Percentiles rank a stretch among this genome's conserved stretches.
These are phyloP conservation scores for Alternaria atra DNA, from an alignment of 2,329 filamentous ascomycete species.

Conservation along the genomic window DNA sequence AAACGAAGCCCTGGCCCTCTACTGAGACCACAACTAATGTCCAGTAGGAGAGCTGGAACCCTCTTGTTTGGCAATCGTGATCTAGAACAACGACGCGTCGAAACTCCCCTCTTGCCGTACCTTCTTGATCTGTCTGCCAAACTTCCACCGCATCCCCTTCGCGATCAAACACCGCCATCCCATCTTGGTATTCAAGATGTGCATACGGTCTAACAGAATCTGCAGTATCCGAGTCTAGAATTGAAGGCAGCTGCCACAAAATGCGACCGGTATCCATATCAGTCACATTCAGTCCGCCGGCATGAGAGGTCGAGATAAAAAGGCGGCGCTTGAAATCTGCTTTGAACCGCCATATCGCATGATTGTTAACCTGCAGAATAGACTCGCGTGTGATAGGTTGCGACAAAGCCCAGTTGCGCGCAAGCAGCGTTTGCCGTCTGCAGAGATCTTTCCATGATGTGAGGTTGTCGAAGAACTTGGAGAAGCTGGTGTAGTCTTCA, in stretches of 20 bases:
- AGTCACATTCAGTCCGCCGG: slow-evolving; percentile 9
- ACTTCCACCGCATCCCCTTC: slow-evolving; percentile 10
- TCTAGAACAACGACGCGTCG: slow-evolving; percentile 6
- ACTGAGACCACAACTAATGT: slow-evolving; percentile 11
- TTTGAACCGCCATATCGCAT: slow-evolving; percentile 16
- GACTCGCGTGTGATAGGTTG: slow-evolving; percentile 13
- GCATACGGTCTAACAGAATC: slow-evolving; percentile 11
- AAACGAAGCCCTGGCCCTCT: slow-evolving; percentile 15
- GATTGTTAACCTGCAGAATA: slow-evolving; percentile 8
- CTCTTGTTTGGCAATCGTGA: slow-evolving; percentile 13
- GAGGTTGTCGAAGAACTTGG: slow-evolving; percentile 9
- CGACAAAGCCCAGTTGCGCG: slow-evolving; percentile 3
- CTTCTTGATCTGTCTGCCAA: slow-evolving; percentile 11
- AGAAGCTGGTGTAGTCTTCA: slow-evolving; percentile 11
- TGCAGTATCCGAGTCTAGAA: slow-evolving; percentile 3
- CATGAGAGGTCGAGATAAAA: slow-evolving; percentile 16
- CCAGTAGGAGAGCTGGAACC: slow-evolving; percentile 18
- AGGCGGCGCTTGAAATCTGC: slow-evolving; percentile 16
- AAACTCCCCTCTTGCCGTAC: slow-evolving; percentile 8
- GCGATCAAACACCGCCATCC: slow-evolving; percentile 13
- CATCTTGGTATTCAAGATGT: slow-evolving; percentile 17
- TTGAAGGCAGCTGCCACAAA: slow-evolving; percentile 8
- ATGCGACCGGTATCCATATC: slow-evolving; percentile 13
- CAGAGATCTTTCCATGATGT: slow-evolving; percentile 16
- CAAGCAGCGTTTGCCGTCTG: slow-evolving; percentile 8